These are phyloP conservation scores for Penicillium cinerascens DNA, from an alignment of 495 filamentous ascomycete species.

Conservation along the genomic window DNA sequence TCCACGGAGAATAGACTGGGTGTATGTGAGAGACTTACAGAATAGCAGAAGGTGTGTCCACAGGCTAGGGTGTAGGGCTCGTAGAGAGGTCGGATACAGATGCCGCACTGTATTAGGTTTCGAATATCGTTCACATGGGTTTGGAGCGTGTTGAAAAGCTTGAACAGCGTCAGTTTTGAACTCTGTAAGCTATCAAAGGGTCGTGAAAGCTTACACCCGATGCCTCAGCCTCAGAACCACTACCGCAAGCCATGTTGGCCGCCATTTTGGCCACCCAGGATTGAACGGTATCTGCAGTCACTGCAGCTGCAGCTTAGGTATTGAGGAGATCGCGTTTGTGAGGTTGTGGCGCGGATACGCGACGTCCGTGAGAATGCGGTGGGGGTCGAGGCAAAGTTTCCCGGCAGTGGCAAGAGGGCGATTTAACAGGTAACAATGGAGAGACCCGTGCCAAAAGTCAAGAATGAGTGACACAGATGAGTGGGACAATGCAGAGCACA, in stretches of 20 bases:
- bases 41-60: slow-evolving; percentile 75
- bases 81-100: slow-evolving; percentile 66
- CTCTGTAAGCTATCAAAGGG: not conserved
- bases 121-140: slow-evolving; percentile 50
- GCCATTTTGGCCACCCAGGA: slow-evolving; percentile 14
- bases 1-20: not conserved
- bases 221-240: slow-evolving; percentile 17
- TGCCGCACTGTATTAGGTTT: slow-evolving; percentile 57
- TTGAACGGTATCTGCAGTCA: slow-evolving; percentile 2
- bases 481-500: not conserved
- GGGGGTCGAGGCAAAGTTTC: slow-evolving; percentile 19
- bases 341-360: slow-evolving; percentile 14
- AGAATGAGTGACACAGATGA: not conserved
- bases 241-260: slow-evolving; percentile 18
- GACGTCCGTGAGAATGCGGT: slow-evolving; percentile 15
- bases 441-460: not conserved
- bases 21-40: slow-evolving; percentile 36
- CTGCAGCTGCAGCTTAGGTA: slow-evolving; percentile 1
- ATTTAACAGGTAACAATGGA: not conserved
- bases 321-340: slow-evolving; percentile 8
- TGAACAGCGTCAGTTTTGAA: slow-evolving; percentile 12
- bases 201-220: slow-evolving; percentile 31
- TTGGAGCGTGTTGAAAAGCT: slow-evolving; percentile 48
- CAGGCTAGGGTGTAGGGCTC: slow-evolving; percentile 70
- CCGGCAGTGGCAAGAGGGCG: slow-evolving; percentile 3